These are phyloP conservation scores for Trichosporon sp. DNA, from an alignment of 1,284 basidiomycete genomes.

Conservation along the genomic window DNA sequence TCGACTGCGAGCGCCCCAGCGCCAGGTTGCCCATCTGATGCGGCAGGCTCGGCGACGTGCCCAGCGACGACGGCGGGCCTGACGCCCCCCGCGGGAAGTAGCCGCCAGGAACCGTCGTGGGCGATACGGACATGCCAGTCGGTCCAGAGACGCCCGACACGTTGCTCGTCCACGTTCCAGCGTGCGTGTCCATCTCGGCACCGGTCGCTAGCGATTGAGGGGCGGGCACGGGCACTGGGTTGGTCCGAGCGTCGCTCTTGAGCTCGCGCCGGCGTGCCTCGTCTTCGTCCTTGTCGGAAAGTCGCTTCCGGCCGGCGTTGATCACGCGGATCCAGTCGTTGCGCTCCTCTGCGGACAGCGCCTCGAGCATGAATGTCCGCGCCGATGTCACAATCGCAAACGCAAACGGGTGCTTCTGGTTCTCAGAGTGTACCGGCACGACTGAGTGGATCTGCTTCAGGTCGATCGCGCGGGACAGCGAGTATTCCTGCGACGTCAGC, in stretches of 20 bases:
- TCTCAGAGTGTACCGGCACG: slow-evolving; percentile 62
- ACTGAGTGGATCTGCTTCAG: slow-evolving; percentile 86
- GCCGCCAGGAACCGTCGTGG: background rate
- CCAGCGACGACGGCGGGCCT: slow-evolving; percentile 5
- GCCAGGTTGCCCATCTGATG: background rate
- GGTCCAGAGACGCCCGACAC: slow-evolving; percentile 10
- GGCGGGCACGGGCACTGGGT: slow-evolving; percentile 7
- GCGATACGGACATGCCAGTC: slow-evolving; percentile 4
- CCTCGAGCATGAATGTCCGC: slow-evolving; percentile 90
- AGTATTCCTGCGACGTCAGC: slow-evolving; percentile 61
- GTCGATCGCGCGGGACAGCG: slow-evolving; percentile 83
- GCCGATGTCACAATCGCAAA: slow-evolving; percentile 89
- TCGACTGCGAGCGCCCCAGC: background rate
- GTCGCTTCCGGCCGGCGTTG: slow-evolving; percentile 66
- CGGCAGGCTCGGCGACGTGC: background rate
- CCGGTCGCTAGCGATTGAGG: background rate
- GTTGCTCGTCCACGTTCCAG: slow-evolving; percentile 26
- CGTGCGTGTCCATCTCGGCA: slow-evolving; percentile 25
- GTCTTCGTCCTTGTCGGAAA: slow-evolving; percentile 52
- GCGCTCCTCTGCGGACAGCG: slow-evolving; percentile 65
- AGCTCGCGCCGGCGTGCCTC: slow-evolving; percentile 14
- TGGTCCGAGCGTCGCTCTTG: slow-evolving; percentile 7
- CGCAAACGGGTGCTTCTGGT: slow-evolving; percentile 84
- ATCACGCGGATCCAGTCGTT: slow-evolving; percentile 80
- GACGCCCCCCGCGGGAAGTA: background rate